phyloP scores from a whole-genome alignment of 164 flowering plant species.

The Akebia trifoliata region DNA sequence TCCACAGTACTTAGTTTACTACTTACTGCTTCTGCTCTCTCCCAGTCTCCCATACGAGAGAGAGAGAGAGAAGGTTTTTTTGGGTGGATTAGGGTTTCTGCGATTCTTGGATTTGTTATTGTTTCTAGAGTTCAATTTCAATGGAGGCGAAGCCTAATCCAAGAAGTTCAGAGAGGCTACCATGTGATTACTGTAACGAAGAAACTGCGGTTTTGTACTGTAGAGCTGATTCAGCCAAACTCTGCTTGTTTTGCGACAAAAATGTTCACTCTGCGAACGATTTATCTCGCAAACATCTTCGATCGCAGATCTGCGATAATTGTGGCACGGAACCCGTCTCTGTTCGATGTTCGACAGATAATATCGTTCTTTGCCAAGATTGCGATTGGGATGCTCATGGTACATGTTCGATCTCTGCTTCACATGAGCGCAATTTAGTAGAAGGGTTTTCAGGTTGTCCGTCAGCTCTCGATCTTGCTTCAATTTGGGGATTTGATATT shows the following conservation, averaged over 20 bases:
- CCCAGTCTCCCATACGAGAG: no score
- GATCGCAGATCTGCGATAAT: constrained; percentile 65
- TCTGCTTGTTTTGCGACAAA: constrained; percentile 60
- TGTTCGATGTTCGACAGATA: constrained; percentile 45
- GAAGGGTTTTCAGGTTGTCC: constrained; percentile 75
- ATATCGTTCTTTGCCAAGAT: constrained; percentile 50
- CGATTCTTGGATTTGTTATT: no score
- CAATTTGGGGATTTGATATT: constrained; percentile 52
- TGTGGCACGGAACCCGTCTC: constrained; percentile 53
- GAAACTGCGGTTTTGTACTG: constrained; percentile 59
- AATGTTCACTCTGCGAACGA: constrained; percentile 75
- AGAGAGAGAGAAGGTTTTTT: no score
- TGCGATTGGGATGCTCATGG: constrained; percentile 74
- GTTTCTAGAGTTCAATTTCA: no score
- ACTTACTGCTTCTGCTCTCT: no score
- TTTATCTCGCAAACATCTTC: constrained; percentile 51
- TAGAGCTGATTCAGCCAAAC: constrained; percentile 78
- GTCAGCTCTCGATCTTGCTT: constrained; percentile 40
- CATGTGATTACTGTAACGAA: constrained; percentile 63
- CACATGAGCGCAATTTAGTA: constrained; percentile 38
- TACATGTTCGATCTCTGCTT: constrained; percentile 36
- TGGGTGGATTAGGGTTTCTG: no score
- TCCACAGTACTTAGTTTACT: no score
- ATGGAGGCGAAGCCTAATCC: no score
- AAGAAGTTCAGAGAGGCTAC: constrained; percentile 16